phyloP scores from a whole-genome alignment of 345 rosid genomes.

The Eucalyptus melliodora region DNA sequence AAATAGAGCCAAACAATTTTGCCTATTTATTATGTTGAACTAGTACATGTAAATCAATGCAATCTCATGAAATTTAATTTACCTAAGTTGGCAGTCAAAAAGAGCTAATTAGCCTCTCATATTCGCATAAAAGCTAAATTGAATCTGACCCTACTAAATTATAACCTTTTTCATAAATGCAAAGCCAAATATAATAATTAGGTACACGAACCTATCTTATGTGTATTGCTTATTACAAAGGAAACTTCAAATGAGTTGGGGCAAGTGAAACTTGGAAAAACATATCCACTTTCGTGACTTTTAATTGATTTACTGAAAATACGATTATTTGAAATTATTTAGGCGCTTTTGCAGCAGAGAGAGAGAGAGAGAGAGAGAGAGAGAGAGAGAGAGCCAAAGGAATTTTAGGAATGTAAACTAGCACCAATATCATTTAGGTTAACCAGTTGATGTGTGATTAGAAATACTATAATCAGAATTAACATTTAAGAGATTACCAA shows the following conservation, averaged over 20 bases:
- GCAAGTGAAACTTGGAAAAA: not conserved
- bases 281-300: not conserved
- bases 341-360: not conserved
- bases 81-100: not conserved
- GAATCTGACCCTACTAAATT: not conserved
- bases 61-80: not conserved
- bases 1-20: not conserved
- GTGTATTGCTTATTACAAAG: not conserved
- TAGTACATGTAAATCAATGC: not conserved
- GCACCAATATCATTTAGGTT: not conserved
- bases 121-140: not conserved
- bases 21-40: not conserved
- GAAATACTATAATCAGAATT: not conserved
- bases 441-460: not conserved
- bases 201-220: not conserved
- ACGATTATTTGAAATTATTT: not conserved
- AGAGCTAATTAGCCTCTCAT: not conserved
- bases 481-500: not conserved
- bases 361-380: not conserved
- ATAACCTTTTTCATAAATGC: not conserved
- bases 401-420: not conserved
- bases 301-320: not conserved
- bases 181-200: not conserved
- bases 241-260: not conserved
- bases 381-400: not conserved